Percentiles rank a stretch among this genome's conserved stretches.
Conservation (phyloP, 495 filamentous ascomycete species). For the Cryomyces antarcticus region DNA sequence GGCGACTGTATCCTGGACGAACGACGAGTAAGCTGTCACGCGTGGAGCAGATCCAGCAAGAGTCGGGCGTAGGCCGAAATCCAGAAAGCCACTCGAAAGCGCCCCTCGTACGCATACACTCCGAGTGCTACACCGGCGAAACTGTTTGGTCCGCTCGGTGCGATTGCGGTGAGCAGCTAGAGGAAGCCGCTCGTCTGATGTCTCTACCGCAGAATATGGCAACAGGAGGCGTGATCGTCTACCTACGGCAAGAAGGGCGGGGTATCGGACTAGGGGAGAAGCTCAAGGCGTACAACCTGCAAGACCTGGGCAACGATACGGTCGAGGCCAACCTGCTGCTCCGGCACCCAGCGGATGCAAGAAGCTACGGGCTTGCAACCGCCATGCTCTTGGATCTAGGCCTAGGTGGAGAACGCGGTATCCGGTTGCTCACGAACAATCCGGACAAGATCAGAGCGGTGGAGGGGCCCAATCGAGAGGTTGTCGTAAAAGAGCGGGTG, state of each 20-base stretch:
- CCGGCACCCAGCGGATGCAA: conserved; percentile 81
- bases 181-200: conserved; percentile 91
- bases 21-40: conserved; percentile 35
- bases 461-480: conserved; percentile 72
- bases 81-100: background rate
- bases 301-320: conserved; percentile 86
- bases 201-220: conserved; percentile 41
- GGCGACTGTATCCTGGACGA: conserved; percentile 69
- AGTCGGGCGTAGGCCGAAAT: conserved; percentile 7
- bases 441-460: conserved; percentile 91
- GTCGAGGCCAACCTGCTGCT: conserved; percentile 88
- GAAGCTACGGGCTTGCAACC: conserved; percentile 85
- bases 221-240: conserved; percentile 76
- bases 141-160: conserved; percentile 95
- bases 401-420: conserved; percentile 37
- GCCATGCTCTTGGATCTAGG: conserved; percentile 82
- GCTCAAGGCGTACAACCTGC: conserved; percentile 92
- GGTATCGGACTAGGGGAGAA: conserved; percentile 91
- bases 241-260: conserved; percentile 85
- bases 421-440: conserved; percentile 88
- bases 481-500: conserved; percentile 74
- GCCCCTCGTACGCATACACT: conserved; percentile 85
- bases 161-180: conserved; percentile 93
- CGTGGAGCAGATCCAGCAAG: conserved; percentile 28
- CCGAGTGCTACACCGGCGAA: conserved; percentile 96